These are phyloP conservation scores for Gnetum montanum DNA, from an alignment of 75 land plant genomes.

Conservation along the genomic window DNA sequence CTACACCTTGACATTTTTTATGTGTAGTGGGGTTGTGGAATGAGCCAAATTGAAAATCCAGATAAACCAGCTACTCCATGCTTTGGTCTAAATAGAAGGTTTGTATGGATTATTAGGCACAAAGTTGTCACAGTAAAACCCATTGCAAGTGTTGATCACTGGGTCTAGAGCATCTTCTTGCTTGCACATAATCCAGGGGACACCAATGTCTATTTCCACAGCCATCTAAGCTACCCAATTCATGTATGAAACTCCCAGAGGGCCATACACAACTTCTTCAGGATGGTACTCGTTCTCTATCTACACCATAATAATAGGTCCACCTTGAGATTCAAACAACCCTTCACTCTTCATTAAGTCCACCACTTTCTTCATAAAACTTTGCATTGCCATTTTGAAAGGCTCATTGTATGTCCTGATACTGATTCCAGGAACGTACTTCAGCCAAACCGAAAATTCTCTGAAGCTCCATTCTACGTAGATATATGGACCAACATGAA, in stretches of 20 bases:
- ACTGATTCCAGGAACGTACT: slow-evolving; percentile 83
- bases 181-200: slow-evolving; percentile 98
- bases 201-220: slow-evolving; percentile 56
- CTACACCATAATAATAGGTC: slow-evolving; percentile 66
- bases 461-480: slow-evolving; percentile 74
- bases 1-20: too few relatives aligned
- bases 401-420: slow-evolving; percentile 85
- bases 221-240: slow-evolving; percentile 92
- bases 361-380: slow-evolving; percentile 62
- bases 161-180: slow-evolving; percentile 87
- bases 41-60: too few relatives aligned
- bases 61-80: slow-evolving; percentile 96
- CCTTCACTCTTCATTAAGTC: slow-evolving; percentile 54
- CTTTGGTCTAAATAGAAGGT: slow-evolving; percentile 88
- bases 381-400: slow-evolving; percentile 89
- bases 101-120: slow-evolving; percentile 61
- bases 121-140: slow-evolving; percentile 78
- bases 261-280: slow-evolving; percentile 50
- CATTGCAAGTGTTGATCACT: slow-evolving; percentile 70
- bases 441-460: slow-evolving; percentile 88
- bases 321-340: slow-evolving; percentile 66
- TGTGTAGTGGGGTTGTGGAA: too few relatives aligned
- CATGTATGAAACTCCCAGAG: slow-evolving; percentile 53
- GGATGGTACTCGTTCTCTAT: slow-evolving; percentile 93
- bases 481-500: slow-evolving; percentile 53